Evolutionary conservation across 331 rosid species (phyloP).

Genomic region (Spiraea crenata): DNA sequence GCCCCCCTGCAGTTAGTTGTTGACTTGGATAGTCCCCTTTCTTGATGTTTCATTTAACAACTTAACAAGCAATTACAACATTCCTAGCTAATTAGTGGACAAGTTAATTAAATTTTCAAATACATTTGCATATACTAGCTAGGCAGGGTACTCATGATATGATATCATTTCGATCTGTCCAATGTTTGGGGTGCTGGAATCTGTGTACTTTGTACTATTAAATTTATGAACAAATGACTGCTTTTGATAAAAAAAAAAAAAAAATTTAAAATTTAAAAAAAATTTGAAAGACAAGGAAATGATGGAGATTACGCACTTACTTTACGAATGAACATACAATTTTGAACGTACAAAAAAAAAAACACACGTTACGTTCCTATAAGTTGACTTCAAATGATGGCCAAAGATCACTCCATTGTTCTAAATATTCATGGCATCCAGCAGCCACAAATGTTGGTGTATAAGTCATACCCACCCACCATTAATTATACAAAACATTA

Average conservation of each 20-base stretch:
- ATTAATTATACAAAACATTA: neutral
- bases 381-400: neutral
- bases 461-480: neutral
- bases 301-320: neutral
- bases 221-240: too few relatives aligned
- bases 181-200: too few relatives aligned
- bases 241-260: too few relatives aligned
- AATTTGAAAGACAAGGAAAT: too few relatives aligned
- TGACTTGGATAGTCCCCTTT: neutral
- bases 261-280: too few relatives aligned
- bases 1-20: neutral
- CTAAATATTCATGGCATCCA: neutral
- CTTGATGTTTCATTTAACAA: neutral
- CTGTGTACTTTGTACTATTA: too few relatives aligned
- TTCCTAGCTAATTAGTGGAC: constrained; percentile 11
- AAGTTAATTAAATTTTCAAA: neutral
- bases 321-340: neutral
- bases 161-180: too few relatives aligned
- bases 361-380: neutral
- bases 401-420: neutral
- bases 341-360: neutral
- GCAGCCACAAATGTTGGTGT: neutral
- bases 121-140: neutral
- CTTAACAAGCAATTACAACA: neutral
- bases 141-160: too few relatives aligned